Base-by-base conservation (phyloP, 257 asterid genomes). In the Lycium ferocissimum region DNA sequence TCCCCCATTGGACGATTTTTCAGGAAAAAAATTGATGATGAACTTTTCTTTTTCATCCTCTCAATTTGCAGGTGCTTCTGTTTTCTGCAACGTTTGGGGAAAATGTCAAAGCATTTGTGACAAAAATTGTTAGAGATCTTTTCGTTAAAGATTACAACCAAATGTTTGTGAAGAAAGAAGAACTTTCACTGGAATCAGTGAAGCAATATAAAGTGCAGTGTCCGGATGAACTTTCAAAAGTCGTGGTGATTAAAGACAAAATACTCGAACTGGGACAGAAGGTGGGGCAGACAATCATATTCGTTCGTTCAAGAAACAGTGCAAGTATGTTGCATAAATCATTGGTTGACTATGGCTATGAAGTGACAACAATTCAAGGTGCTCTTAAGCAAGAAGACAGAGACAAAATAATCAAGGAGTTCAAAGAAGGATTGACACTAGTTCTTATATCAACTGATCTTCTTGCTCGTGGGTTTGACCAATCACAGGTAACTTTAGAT, bases 401-500 rank as follows among this genome's bases (percentile, higher is more conserved):
- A 81, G 98, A 95, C 88, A 91, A 85, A 81, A 93, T 96, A 63
- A 89, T 96, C 83, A 92, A 91, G 79, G 99, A 96, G 92, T 96
- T 96, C 79, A 95, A 90, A 85, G 93, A 95, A 2, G 99, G 99
- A 20, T 83, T 95, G 89, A 95, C 99, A 83, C 95, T 92, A 86
- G 97, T 97, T 85, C 96, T 97, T 71, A 95, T 96, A 83, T 92
- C 98, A 71, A 96, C 99, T 17, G 98, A 96, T 89, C 87, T 96
- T 86, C 98, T 96, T 54, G 94, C 99, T 84, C 94, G 99, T 63
- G 98, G 99, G 56, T 96, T 96, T 89, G 99, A 96, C 87, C 99
- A 96, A 90, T 76, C 89, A 35, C 97, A 93, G 97, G 99, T 95
- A 75, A 81, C 66, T 79, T 51, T 61, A 18, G 13, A 35, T 20